A percentile compares a stretch with the other conserved stretches of the same genome.
Conservation (phyloP, 257 asterid species). For the Cordia subcordata region DNA sequence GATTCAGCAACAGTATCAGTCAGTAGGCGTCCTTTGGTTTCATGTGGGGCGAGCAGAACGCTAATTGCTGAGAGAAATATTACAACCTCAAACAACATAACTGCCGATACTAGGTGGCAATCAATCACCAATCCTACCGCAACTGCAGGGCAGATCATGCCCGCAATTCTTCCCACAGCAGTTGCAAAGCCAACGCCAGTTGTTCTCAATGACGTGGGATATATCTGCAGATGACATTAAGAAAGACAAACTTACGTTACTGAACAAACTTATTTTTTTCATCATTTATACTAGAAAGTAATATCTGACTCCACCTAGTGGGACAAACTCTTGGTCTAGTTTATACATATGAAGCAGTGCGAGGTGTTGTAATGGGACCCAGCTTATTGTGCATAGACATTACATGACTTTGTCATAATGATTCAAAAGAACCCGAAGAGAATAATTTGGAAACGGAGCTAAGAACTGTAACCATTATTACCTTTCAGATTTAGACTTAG, state of each 20-base stretch:
- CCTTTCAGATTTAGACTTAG: no score
- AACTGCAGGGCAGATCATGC: constrained; percentile 37
- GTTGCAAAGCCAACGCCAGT: constrained; percentile 33
- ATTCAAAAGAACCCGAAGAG: no score
- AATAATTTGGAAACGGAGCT: no score
- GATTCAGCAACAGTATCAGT: constrained; percentile 10
- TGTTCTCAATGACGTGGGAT: constrained; percentile 37
- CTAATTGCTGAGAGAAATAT: constrained; percentile 29
- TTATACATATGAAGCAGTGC: no score
- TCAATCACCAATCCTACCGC: constrained; percentile 33
- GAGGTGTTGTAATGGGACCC: no score
- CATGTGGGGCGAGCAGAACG: constrained; percentile 29
- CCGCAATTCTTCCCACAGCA: constrained; percentile 34
- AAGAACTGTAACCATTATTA: no score
- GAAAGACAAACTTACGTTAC: not conserved
- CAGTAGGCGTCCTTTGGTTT: constrained; percentile 26
- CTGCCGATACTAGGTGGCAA: constrained; percentile 33
- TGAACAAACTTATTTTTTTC: not conserved
- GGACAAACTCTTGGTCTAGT: no score
- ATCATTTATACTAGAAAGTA: no score
- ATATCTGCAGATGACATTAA: constrained; percentile 16
- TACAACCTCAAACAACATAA: constrained; percentile 22
- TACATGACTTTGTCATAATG: no score
- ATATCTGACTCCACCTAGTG: no score
- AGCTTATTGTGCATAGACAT: no score